A percentile compares a stretch with the other conserved stretches of the same genome.
phyloP scores from a whole-genome alignment of 202 grass and related monocot genomes.

The Setaria viridis region DNA sequence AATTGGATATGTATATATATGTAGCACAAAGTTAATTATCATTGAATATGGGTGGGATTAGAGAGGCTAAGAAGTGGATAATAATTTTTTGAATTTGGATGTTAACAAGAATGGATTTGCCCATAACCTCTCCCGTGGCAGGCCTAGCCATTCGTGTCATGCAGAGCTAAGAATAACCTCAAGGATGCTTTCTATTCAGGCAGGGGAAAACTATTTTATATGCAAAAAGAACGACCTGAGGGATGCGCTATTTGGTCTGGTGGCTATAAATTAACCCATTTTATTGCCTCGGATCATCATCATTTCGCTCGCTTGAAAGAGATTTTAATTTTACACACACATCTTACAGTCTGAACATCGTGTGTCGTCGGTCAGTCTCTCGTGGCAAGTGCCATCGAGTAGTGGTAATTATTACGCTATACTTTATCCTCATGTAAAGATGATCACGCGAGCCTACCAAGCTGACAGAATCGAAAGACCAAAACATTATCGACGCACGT shows the following conservation, averaged over 20 bases:
- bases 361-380: not conserved
- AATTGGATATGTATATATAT: too few relatives aligned
- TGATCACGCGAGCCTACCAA: not conserved
- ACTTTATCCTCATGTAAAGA: not conserved
- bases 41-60: too few relatives aligned
- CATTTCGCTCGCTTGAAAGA: not conserved
- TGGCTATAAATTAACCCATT: not conserved
- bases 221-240: not conserved
- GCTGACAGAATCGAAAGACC: not conserved
- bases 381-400: not conserved
- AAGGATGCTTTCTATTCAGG: not conserved
- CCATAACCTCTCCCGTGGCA: too few relatives aligned
- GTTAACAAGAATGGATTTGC: too few relatives aligned
- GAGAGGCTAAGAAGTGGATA: too few relatives aligned
- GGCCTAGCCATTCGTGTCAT: not conserved
- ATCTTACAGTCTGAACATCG: not conserved
- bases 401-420: not conserved
- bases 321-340: not conserved
- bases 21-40: too few relatives aligned
- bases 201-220: not conserved
- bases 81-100: too few relatives aligned
- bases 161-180: not conserved
- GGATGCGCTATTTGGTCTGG: not conserved
- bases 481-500: slow-evolving; percentile 27
- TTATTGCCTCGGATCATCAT: not conserved